phyloP scores from a whole-genome alignment of 176 grass and related monocot genomes.

The Chloris gayana region DNA sequence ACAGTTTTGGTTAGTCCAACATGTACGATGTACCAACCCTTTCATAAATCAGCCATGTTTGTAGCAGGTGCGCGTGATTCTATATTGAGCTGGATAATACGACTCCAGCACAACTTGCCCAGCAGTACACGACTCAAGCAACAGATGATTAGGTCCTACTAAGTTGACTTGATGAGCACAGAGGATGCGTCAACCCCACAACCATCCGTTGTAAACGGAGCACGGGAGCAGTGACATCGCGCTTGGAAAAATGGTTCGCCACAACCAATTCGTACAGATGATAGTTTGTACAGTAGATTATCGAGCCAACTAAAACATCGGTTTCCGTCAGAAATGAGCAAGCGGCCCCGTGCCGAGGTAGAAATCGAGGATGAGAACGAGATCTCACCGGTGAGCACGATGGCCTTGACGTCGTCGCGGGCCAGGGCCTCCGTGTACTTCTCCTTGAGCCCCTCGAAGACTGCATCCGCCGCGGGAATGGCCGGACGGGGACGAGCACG shows the following conservation, averaged over 20 bases:
- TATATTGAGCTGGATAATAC: neutral
- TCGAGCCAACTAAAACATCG: too few relatives aligned
- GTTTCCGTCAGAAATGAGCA: too few relatives aligned
- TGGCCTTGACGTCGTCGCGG: slow-evolving; percentile 80
- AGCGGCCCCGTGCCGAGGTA: too few relatives aligned
- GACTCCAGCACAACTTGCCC: neutral
- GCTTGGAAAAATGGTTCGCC: neutral
- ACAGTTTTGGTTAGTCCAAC: neutral
- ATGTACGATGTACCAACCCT: neutral
- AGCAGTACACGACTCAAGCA: neutral
- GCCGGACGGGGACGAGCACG: neutral
- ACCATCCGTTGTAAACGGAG: neutral
- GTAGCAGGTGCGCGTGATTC: too few relatives aligned
- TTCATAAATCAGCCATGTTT: neutral
- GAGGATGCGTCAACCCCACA: slow-evolving; percentile 1
- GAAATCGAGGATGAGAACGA: neutral
- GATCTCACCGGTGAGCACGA: slow-evolving; percentile 83
- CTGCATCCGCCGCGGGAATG: slow-evolving; percentile 33
- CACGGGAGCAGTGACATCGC: neutral
- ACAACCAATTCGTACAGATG: neutral
- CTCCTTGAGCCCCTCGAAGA: slow-evolving; percentile 83
- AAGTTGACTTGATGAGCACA: neutral
- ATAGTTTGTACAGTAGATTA: too few relatives aligned
- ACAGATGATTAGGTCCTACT: neutral
- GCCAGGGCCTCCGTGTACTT: slow-evolving; percentile 71